Percentiles rank a stretch among this genome's conserved stretches.
phyloP scores from a whole-genome alignment of 106 monocot genomes.

The Platanthera guangdongensis region DNA sequence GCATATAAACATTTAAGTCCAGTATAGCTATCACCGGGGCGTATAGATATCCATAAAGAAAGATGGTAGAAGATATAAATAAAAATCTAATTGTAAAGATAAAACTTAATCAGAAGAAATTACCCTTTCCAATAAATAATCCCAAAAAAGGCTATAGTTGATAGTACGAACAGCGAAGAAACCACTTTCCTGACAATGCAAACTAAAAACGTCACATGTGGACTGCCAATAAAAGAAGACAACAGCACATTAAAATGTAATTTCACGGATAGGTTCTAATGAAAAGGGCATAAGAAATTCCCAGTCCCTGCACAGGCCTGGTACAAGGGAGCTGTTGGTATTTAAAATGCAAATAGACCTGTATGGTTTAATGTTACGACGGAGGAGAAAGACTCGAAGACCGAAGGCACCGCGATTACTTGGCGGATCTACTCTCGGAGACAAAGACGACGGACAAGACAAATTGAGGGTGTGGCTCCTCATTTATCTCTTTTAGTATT shows the following conservation, averaged over 20 bases:
- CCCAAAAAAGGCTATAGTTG: background rate
- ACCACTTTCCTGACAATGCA: background rate
- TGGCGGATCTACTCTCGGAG: no score
- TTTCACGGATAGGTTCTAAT: no score
- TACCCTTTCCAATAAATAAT: conserved; percentile 9
- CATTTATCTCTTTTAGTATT: no score
- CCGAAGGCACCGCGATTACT: no score
- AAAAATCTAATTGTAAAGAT: background rate
- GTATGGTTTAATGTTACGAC: no score
- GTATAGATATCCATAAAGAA: background rate
- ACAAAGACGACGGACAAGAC: no score
- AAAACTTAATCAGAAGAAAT: background rate
- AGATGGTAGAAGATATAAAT: background rate
- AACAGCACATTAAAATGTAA: background rate
- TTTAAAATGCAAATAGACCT: no score
- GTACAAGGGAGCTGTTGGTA: no score
- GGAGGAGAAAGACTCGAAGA: no score
- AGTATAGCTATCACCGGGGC: background rate
- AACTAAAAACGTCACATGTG: background rate
- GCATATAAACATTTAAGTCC: background rate
- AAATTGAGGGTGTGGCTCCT: no score
- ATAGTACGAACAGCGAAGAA: conserved; percentile 4
- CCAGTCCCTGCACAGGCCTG: background rate
- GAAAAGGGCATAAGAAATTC: background rate
- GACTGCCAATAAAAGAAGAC: background rate